Evolutionary conservation across 139 green algal genomes (phyloP).

Genomic region (Coelastrella sp.): DNA sequence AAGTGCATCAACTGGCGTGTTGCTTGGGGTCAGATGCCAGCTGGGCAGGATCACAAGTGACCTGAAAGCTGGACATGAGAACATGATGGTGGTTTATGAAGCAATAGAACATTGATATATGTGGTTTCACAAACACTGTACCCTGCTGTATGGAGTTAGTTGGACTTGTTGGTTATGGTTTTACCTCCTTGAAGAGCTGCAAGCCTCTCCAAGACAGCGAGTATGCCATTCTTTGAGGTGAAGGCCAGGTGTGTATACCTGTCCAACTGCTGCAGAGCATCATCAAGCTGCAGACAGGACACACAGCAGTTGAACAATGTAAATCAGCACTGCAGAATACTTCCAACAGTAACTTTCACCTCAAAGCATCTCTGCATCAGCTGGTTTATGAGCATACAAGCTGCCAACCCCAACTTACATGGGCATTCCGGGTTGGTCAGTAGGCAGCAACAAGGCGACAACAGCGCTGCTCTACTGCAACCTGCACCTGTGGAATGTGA

Average conservation of each 20-base stretch:
- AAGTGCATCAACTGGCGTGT: too few species aligned
- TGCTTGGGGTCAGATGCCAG: too few species aligned
- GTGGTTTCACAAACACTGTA: not conserved
- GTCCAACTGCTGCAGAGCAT: conserved; percentile 6
- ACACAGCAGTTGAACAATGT: not conserved
- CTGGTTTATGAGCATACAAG: not conserved
- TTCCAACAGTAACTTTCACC: not conserved
- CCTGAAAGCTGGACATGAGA: too few species aligned
- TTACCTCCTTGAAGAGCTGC: conserved; percentile 45
- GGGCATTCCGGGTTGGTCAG: too few species aligned
- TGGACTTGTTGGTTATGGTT: not conserved
- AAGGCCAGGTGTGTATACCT: conserved; percentile 71
- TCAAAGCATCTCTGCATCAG: not conserved
- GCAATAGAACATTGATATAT: not conserved
- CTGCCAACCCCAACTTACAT: too few species aligned
- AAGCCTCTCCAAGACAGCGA: conserved; percentile 67
- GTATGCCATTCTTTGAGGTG: conserved; percentile 76
- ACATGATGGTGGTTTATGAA: not conserved
- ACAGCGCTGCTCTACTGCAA: too few species aligned
- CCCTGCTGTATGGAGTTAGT: too few species aligned
- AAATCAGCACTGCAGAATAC: not conserved
- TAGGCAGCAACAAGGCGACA: too few species aligned
- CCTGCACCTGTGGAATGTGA: too few species aligned
- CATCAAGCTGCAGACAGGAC: conserved; percentile 37
- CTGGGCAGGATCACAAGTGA: too few species aligned